These are phyloP conservation scores for Mycena pura DNA, from an alignment of 768 basidiomycete genomes.

Conservation along the genomic window DNA sequence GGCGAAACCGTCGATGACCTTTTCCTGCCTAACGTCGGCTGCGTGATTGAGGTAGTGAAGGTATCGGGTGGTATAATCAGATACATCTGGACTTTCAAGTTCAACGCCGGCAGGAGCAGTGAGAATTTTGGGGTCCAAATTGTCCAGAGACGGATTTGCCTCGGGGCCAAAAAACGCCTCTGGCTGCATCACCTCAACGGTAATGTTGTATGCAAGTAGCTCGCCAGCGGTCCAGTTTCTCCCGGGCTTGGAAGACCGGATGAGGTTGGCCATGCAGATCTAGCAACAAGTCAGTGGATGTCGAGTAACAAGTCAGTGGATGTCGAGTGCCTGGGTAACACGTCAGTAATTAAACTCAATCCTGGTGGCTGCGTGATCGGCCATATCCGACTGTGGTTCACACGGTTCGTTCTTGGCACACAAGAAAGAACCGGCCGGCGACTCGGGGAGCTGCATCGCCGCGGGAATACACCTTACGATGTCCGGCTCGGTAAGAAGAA, in stretches of 20 bases:
- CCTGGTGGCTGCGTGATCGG: no score
- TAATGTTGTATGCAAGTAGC: conserved; percentile 36
- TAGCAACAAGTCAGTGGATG: no score
- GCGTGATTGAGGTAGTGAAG: conserved; percentile 33
- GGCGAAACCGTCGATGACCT: conserved; percentile 32
- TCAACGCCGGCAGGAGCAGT: conserved; percentile 18
- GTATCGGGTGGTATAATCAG: conserved; percentile 27
- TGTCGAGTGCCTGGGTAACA: no score
- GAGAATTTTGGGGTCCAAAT: conserved; percentile 35
- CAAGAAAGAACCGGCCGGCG: no score
- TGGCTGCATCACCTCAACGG: conserved; percentile 22
- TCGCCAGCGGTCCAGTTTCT: conserved; percentile 31
- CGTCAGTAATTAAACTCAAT: no score
- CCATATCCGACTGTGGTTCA: no score
- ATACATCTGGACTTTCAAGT: conserved; percentile 27
- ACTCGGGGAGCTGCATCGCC: no score
- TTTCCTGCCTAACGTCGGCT: conserved; percentile 27
- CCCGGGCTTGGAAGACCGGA: conserved; percentile 31
- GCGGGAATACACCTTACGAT: no score
- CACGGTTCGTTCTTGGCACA: no score
- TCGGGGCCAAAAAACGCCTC: conserved; percentile 27
- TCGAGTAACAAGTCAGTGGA: no score
- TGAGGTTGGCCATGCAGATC: conserved; percentile 33
- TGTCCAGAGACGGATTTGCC: conserved; percentile 33
- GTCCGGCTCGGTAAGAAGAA: no score